phyloP scores from a whole-genome alignment of 2,329 filamentous ascomycete species.

The Rhexocercosporidium sp. region DNA sequence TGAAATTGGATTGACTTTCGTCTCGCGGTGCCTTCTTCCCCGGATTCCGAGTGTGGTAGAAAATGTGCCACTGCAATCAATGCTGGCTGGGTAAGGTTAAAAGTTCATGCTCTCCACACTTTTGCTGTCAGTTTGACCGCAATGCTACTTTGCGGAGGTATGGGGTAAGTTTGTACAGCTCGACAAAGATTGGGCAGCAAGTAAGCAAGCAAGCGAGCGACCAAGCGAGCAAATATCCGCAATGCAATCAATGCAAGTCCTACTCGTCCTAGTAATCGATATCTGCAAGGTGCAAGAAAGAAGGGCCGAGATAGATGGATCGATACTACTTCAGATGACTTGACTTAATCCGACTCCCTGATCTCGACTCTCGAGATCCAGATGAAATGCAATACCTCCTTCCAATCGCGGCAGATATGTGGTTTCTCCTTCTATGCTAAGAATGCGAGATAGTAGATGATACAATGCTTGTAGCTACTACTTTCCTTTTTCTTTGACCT shows the following conservation, averaged over 20 bases:
- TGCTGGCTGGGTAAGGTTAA: not conserved
- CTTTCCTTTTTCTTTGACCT: not conserved
- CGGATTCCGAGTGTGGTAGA: not conserved
- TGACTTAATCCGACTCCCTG: not conserved
- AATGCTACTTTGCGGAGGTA: not conserved
- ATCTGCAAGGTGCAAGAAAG: constrained; percentile 12
- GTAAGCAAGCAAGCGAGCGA: not conserved
- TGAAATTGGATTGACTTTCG: not conserved
- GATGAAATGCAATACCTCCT: not conserved
- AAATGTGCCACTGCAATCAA: not conserved
- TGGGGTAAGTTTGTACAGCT: not conserved
- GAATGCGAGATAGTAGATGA: too few species aligned
- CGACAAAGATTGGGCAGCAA: constrained; percentile 7
- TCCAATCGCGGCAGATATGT: not conserved
- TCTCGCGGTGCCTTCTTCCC: not conserved
- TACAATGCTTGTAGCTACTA: not conserved
- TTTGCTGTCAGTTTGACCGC: not conserved
- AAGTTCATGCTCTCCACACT: constrained; percentile 6
- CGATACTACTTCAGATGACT: not conserved
- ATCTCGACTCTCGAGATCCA: not conserved
- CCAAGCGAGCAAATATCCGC: too few species aligned
- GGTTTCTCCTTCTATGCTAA: not conserved
- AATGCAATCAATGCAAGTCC: too few species aligned
- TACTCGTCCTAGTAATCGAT: not conserved
- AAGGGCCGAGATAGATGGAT: not conserved